These are phyloP conservation scores for Gaeumannomyces sp. DNA, from an alignment of 2,329 filamentous ascomycete genomes.

Conservation along the genomic window DNA sequence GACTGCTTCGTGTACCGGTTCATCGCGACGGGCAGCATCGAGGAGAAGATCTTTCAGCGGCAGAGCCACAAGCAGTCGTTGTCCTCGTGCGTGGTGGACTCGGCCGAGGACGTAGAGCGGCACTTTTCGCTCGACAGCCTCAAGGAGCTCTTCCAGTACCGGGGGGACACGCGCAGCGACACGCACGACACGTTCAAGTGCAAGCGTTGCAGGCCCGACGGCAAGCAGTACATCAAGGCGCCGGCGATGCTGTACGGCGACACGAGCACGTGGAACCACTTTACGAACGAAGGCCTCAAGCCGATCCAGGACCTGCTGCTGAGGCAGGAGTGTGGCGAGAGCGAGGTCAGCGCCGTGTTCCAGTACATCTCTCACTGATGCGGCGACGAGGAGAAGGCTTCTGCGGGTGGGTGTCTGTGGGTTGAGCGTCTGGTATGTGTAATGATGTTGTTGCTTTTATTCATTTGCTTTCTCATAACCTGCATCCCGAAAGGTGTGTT, in stretches of 20 bases:
- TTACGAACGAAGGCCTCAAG: constrained; percentile 72
- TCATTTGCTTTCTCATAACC: background rate
- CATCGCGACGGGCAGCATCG: constrained; percentile 87
- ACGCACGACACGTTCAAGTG: constrained; percentile 99
- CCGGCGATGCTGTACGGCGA: constrained; percentile 95
- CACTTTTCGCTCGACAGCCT: constrained; percentile 91
- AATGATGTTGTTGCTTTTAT: background rate
- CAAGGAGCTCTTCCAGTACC: constrained; percentile 90
- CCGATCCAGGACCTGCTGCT: constrained; percentile 87
- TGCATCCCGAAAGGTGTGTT: background rate
- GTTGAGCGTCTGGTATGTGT: background rate
- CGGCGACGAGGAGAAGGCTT: background rate
- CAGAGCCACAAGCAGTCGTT: constrained; percentile 97
- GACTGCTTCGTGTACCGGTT: constrained; percentile 99
- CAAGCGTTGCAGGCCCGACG: constrained; percentile 85
- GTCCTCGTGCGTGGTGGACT: constrained; percentile 93
- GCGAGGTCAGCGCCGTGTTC: constrained; percentile 87
- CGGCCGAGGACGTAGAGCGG: constrained; percentile 91
- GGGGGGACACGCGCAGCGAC: constrained; percentile 76
- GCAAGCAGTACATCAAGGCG: constrained; percentile 81
- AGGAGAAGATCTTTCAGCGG: constrained; percentile 98
- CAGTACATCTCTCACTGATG: constrained; percentile 88
- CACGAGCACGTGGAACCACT: constrained; percentile 99
- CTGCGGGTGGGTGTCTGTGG: background rate
- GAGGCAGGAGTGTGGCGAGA: constrained; percentile 73